These are phyloP conservation scores for Trypanosoma rangeli DNA, from an alignment of 208 protist species.

Conservation along the genomic window DNA sequence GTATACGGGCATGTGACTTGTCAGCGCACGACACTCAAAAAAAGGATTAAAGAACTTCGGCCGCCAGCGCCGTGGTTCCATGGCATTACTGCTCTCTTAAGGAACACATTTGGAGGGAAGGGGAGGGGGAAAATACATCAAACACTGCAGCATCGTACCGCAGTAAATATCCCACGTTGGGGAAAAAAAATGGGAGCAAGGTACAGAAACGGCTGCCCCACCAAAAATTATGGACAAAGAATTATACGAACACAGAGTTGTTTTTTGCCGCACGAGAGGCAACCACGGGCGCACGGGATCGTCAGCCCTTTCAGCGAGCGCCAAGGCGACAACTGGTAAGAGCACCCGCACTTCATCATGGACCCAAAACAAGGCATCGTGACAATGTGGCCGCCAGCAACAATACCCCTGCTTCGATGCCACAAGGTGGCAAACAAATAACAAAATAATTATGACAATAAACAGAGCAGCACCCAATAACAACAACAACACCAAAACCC, in stretches of 20 bases:
- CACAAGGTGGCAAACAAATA: background rate
- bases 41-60: constrained; percentile 88
- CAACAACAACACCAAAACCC: background rate
- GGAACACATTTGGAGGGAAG: background rate
- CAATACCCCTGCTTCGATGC: background rate
- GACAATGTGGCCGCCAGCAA: background rate
- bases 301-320: background rate
- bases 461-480: background rate
- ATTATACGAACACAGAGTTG: background rate
- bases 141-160: background rate
- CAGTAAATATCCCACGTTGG: background rate
- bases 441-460: background rate
- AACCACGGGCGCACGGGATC: no score
- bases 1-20: constrained; percentile 61
- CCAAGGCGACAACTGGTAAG: background rate
- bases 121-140: background rate
- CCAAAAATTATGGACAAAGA: background rate
- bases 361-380: background rate
- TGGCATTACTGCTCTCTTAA: constrained; percentile 22
- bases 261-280: background rate
- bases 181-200: constrained; percentile 12
- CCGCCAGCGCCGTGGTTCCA: constrained; percentile 80
- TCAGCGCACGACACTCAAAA: constrained; percentile 47
- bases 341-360: background rate
- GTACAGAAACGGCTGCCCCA: background rate